Base-by-base conservation (phyloP, 2,329 filamentous ascomycete species). In the Geosmithia flava region DNA sequence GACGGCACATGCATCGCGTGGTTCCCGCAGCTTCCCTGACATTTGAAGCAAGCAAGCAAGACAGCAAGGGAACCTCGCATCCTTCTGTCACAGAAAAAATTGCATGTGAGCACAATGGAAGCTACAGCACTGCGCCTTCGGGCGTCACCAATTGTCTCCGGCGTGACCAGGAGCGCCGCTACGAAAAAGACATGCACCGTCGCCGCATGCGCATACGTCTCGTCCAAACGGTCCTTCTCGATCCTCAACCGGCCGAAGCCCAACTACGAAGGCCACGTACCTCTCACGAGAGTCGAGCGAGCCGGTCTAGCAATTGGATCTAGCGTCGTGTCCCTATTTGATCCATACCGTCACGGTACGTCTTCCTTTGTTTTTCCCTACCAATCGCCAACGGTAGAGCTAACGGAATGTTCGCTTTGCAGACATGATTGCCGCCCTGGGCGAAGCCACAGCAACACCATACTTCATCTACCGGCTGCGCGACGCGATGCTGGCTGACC, bases 381-480 rank as follows among this genome's bases (percentile, higher is more conserved):
- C 23, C 41, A 37, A 41, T 44, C 3, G 15, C n/a, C 44, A 13
- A 19, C 33, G 11, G 47, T 53, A 37, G 20, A 27, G 7, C 40
- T 10, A n/a, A 23, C n/a, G n/a, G n/a, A n/a, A n/a, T n/a, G n/a
- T n/a, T n/a, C n/a, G n/a, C n/a, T 30, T 16, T 3, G 23, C 58
- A 87, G 93, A 98, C 69, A 81, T 98, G 55, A 94, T 98, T 57
- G 93, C 93, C 33, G 80, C 88, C 33, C 79, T 95, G n/a, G 91
- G 90, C 60, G 93, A 98, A 72, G 83, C 90, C 27, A 97, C 93
- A 3, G 88, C 90, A 20, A 88, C 90, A 10, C 93, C 93, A 13
- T 95, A 89, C 75, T 96, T 97, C 70, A 90, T 96, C 66, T 80
- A 87, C 67, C 86, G 87, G 49, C 86, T 98, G 19, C 89, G 88